Conservation (phyloP, 768 basidiomycete species). For the Dioszegia hungarica region DNA sequence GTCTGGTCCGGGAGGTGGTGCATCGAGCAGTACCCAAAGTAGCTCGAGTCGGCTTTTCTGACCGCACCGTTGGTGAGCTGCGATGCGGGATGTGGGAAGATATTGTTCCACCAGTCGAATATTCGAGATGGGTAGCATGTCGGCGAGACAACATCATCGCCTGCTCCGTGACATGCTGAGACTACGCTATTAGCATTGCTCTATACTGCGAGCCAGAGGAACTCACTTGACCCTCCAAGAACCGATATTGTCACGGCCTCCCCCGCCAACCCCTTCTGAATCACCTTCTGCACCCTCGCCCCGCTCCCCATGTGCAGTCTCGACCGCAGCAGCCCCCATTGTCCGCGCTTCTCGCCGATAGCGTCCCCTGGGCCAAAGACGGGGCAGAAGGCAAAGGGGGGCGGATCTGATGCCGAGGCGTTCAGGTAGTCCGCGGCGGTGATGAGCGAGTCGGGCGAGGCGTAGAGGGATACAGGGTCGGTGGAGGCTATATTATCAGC, state of each 20-base stretch:
- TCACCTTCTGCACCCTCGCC: constrained; percentile 71
- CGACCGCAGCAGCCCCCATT: constrained; percentile 66
- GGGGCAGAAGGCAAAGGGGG: constrained; percentile 88
- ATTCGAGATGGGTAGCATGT: constrained; percentile 85
- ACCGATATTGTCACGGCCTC: constrained; percentile 86
- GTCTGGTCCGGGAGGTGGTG: constrained; percentile 92
- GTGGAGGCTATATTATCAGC: constrained; percentile 4
- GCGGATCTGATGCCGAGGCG: constrained; percentile 52
- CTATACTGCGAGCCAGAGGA: background rate
- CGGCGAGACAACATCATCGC: constrained; percentile 79
- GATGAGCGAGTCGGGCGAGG: constrained; percentile 30
- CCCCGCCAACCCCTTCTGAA: constrained; percentile 77
- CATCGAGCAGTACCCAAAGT: constrained; percentile 88
- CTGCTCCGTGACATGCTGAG: constrained; percentile 92
- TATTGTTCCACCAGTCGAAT: constrained; percentile 94
- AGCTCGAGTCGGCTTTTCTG: constrained; percentile 84
- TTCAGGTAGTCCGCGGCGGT: constrained; percentile 78
- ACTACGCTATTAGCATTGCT: constrained; percentile 52
- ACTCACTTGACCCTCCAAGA: constrained; percentile 78
- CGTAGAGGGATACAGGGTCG: constrained; percentile 23
- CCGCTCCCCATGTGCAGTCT: constrained; percentile 73
- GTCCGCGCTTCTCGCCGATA: constrained; percentile 73
- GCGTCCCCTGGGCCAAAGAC: constrained; percentile 75
- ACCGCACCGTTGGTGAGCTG: constrained; percentile 98
- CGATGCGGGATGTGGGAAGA: constrained; percentile 96